These are phyloP conservation scores for Citrus hindsii DNA, from an alignment of 345 rosid species.

Conservation along the genomic window DNA sequence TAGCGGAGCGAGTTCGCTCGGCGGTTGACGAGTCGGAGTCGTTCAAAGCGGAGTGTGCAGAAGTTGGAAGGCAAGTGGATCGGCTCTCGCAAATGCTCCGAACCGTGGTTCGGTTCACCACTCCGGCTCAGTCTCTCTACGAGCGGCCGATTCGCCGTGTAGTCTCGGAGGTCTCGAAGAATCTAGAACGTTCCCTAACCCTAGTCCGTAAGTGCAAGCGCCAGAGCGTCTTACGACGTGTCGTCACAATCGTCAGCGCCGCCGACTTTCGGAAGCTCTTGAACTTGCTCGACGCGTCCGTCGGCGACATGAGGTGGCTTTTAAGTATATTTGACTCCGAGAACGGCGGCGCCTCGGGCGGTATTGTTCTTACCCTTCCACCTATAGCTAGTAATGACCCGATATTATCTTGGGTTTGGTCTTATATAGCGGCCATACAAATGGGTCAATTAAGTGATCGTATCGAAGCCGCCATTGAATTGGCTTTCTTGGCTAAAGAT, in stretches of 20 bases:
- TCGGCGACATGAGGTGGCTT: conserved; percentile 85
- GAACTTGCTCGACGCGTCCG: conserved; percentile 66
- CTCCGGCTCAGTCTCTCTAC: conserved; percentile 44
- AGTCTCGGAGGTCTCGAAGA: conserved; percentile 50
- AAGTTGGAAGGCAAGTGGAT: conserved; percentile 55
- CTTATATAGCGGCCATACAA: conserved; percentile 53
- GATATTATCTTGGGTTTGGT: conserved; percentile 91
- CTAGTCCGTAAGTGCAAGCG: conserved; percentile 76
- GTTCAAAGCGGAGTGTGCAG: conserved; percentile 52
- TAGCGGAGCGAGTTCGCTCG: conserved; percentile 57
- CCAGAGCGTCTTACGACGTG: conserved; percentile 55
- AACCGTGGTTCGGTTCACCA: conserved; percentile 43
- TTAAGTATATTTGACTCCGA: conserved; percentile 51
- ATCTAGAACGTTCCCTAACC: conserved; percentile 52
- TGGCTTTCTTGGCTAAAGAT: conserved; percentile 63
- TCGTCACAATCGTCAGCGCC: conserved; percentile 57
- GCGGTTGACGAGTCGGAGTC: conserved; percentile 64
- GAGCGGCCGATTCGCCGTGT: conserved; percentile 85
- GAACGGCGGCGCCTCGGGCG: conserved; percentile 42
- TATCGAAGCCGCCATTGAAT: conserved; percentile 70
- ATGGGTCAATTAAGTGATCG: conserved; percentile 55
- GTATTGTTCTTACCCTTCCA: conserved; percentile 62
- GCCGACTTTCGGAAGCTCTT: conserved; percentile 70
- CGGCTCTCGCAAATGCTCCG: conserved; percentile 67
- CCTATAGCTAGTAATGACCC: conserved; percentile 92